Conservation (phyloP, 1,139 yeast genomes). For the Insectozyma bohioensis region DNA sequence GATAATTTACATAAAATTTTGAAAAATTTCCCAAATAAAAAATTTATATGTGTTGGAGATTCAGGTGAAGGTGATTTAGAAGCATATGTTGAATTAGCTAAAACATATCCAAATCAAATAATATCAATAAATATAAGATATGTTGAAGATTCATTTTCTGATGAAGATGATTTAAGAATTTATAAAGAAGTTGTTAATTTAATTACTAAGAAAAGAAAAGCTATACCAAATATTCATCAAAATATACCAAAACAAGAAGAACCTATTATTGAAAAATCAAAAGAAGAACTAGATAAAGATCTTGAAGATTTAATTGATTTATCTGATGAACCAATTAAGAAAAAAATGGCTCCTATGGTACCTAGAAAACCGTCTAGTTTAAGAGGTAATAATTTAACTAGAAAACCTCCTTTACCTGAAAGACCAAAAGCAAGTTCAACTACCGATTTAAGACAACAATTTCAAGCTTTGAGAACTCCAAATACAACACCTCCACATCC, state of each 20-base stretch:
- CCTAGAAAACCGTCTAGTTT: conserved; percentile 40
- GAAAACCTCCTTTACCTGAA: conserved; percentile 26
- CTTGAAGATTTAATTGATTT: conserved; percentile 37
- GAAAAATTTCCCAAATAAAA: conserved; percentile 72
- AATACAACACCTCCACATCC: conserved; percentile 14
- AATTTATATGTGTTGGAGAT: conserved; percentile 86
- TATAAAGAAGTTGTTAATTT: conserved; percentile 32
- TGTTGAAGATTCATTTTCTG: conserved; percentile 67
- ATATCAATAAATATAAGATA: conserved; percentile 79
- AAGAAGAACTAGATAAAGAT: conserved; percentile 10
- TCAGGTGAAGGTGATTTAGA: conserved; percentile 95
- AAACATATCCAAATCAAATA: conserved; percentile 58
- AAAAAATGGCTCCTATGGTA: conserved; percentile 36
- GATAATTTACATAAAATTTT: conserved; percentile 63
- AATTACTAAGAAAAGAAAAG: conserved; percentile 11
- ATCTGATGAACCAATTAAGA: conserved; percentile 20
- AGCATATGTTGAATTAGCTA: conserved; percentile 77
- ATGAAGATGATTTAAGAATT: conserved; percentile 44
- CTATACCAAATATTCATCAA: conserved; percentile 11
- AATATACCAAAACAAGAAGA: conserved; percentile 3
- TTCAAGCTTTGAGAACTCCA: too few species aligned
- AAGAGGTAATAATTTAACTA: conserved; percentile 23
- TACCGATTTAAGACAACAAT: conserved; percentile 7
- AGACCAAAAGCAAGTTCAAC: conserved; percentile 8
- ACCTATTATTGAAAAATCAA: neutral